Evolutionary conservation across 495 filamentous ascomycete species (phyloP).

Genomic region (Podospora pseudoanserina): DNA sequence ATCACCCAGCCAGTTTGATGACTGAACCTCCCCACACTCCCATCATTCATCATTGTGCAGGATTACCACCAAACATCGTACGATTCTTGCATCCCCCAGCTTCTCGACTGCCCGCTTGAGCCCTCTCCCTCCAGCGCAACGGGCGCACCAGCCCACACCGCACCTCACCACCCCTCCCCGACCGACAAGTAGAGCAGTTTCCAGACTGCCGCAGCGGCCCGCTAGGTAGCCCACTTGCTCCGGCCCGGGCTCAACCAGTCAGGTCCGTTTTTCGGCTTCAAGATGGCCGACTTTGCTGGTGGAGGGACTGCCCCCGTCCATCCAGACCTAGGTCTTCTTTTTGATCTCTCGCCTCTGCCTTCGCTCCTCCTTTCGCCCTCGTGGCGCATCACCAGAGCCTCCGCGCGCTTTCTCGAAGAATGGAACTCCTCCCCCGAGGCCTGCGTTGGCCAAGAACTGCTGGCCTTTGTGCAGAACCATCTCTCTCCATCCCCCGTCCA

Average conservation of each 20-base stretch:
- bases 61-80: not conserved
- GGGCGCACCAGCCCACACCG: not conserved
- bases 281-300: not conserved
- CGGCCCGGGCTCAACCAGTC: not conserved
- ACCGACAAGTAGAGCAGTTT: not conserved
- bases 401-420: conserved; percentile 44
- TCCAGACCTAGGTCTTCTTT: conserved; percentile 30
- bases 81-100: not conserved
- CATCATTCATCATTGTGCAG: no score
- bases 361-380: conserved; percentile 48
- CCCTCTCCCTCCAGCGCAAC: not conserved
- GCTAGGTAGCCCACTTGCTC: not conserved
- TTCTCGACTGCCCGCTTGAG: not conserved
- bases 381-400: conserved; percentile 46
- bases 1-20: no score
- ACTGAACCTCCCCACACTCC: no score
- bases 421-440: conserved; percentile 39
- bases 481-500: conserved; percentile 35
- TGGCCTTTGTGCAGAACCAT: conserved; percentile 36
- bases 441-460: conserved; percentile 43
- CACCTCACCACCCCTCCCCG: not conserved
- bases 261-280: not conserved
- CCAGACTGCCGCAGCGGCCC: conserved; percentile 6
- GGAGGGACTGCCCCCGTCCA: not conserved
- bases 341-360: conserved; percentile 49